Percentiles rank a stretch among this genome's conserved stretches.
phyloP scores from a whole-genome alignment of 2,329 filamentous ascomycete species.

The Acrocalymma vagum region DNA sequence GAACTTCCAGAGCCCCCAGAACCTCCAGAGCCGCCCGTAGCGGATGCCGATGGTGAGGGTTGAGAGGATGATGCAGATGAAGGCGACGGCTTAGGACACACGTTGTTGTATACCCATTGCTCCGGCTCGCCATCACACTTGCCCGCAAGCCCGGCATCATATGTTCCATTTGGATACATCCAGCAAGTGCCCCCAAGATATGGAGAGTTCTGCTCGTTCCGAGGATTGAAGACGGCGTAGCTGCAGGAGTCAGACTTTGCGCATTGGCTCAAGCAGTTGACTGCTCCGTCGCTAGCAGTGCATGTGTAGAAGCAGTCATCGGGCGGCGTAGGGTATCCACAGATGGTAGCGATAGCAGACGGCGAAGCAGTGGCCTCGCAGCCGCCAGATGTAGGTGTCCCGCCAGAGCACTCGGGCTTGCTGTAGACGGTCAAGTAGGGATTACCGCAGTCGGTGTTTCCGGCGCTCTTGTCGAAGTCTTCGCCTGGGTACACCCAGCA shows the following conservation, averaged over 20 bases:
- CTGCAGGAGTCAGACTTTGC: constrained; percentile 2
- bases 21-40: no score
- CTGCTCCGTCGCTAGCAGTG: constrained; percentile 4
- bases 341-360: constrained; percentile 3
- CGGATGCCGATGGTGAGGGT: neutral
- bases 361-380: constrained; percentile 6
- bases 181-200: constrained; percentile 9
- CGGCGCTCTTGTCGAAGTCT: constrained; percentile 5
- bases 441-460: neutral
- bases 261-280: constrained; percentile 6
- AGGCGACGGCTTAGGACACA: constrained; percentile 3
- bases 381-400: constrained; percentile 1
- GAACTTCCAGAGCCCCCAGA: no score
- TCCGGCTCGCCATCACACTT: constrained; percentile 1
- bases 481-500: constrained; percentile 12
- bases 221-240: constrained; percentile 7
- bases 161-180: constrained; percentile 11
- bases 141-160: constrained; percentile 1
- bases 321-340: constrained; percentile 8
- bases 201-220: neutral
- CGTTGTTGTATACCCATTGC: constrained; percentile 11
- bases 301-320: constrained; percentile 6
- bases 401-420: constrained; percentile 6
- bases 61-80: constrained; percentile 1
- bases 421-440: constrained; percentile 6